phyloP scores from a whole-genome alignment of 2,329 filamentous ascomycete species.

The Ophiobolus disseminans region DNA sequence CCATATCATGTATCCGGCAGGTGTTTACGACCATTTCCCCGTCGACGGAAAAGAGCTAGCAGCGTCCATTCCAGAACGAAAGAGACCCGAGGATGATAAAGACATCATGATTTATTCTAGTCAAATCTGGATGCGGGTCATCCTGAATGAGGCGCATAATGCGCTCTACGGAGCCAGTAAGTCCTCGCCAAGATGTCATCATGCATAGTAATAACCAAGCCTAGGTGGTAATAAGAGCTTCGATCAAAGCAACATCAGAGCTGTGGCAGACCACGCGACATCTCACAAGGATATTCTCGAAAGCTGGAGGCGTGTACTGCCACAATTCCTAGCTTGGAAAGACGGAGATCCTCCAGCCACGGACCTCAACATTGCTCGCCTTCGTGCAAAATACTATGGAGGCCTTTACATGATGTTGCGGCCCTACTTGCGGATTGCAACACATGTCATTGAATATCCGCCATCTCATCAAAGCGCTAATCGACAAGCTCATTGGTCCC shows the following conservation, averaged over 20 bases:
- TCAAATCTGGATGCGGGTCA: slow-evolving; percentile 66
- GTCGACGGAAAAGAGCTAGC: slow-evolving; percentile 14
- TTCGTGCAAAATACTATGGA: slow-evolving; percentile 94
- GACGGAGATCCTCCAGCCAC: slow-evolving; percentile 73
- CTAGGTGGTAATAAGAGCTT: slow-evolving; percentile 44
- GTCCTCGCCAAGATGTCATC: slow-evolving; percentile 21
- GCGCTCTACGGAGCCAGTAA: slow-evolving; percentile 58
- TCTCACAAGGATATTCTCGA: slow-evolving; percentile 55
- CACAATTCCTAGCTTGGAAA: slow-evolving; percentile 63
- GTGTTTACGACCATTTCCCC: slow-evolving; percentile 54
- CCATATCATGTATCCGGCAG: slow-evolving; percentile 71
- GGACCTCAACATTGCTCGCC: slow-evolving; percentile 81
- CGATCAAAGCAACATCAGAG: slow-evolving; percentile 37
- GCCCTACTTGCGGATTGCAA: slow-evolving; percentile 71
- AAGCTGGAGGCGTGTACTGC: slow-evolving; percentile 62
- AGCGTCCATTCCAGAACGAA: slow-evolving; percentile 13
- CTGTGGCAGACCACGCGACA: slow-evolving; percentile 36
- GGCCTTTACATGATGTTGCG: slow-evolving; percentile 88
- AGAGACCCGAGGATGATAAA: slow-evolving; percentile 43
- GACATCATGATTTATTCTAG: slow-evolving; percentile 65
- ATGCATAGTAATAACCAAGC: slow-evolving; percentile 36
- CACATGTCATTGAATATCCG: slow-evolving; percentile 57
- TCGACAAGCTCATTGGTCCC: slow-evolving; percentile 13
- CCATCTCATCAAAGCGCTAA: slow-evolving; percentile 35
- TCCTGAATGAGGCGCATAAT: slow-evolving; percentile 63